Percentiles rank a stretch among this genome's conserved stretches.
Evolutionary conservation across 2,329 filamentous ascomycete species (phyloP).

Genomic region (Sclerotinia subarctica): DNA sequence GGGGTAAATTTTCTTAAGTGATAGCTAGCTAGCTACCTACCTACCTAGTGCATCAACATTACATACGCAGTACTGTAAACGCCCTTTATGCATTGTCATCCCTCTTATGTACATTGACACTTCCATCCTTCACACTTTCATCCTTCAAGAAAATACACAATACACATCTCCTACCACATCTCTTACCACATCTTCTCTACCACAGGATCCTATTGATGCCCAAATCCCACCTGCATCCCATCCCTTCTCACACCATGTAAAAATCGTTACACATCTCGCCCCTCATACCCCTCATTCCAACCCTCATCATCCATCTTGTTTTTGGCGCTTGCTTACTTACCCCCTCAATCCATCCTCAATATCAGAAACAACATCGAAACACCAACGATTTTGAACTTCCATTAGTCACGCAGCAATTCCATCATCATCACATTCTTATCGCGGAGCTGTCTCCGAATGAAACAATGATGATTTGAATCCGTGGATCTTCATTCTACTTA

Average conservation of each 20-base stretch:
- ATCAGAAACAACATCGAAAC: neutral
- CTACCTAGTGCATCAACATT: neutral
- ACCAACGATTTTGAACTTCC: neutral
- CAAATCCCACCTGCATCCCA: neutral
- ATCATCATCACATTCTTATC: neutral
- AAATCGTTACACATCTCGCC: neutral
- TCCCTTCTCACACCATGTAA: neutral
- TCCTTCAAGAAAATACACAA: neutral
- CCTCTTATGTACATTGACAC: too few relatives aligned
- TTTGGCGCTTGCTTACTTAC: neutral
- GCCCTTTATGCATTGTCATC: neutral
- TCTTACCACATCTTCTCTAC: neutral
- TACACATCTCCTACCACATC: too few relatives aligned
- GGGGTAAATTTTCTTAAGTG: neutral
- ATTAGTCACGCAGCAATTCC: neutral
- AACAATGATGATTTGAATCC: neutral
- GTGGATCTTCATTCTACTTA: neutral
- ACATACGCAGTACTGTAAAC: neutral
- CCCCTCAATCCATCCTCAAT: neutral
- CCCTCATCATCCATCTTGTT: neutral
- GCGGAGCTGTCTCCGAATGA: neutral
- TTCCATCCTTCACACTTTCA: too few relatives aligned
- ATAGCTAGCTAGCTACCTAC: neutral
- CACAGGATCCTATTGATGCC: neutral
- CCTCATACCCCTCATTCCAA: conserved; percentile 1